Conservation (phyloP, 176 grass and related monocot genomes). For the Phoenix roebelenii region DNA sequence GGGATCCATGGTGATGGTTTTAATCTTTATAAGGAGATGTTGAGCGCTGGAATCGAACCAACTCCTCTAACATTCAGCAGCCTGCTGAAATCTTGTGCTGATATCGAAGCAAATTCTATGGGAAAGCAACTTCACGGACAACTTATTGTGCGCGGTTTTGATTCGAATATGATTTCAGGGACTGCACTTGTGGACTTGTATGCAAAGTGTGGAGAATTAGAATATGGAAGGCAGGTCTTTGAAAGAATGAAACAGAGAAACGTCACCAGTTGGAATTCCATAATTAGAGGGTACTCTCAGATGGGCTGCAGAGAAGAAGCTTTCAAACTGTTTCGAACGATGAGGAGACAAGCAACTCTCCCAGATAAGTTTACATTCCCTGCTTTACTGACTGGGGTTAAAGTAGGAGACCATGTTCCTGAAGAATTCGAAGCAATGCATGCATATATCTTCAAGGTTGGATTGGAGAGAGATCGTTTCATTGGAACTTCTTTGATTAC, state of each 20-base stretch:
- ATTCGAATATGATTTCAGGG: not conserved
- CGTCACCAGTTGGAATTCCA: constrained; percentile 28
- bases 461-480: constrained; percentile 30
- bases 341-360: constrained; percentile 18
- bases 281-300: constrained; percentile 32
- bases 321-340: constrained; percentile 18
- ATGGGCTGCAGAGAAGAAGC: constrained; percentile 14
- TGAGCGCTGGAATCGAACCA: not conserved
- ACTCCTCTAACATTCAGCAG: constrained; percentile 5
- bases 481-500: constrained; percentile 22
- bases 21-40: not conserved
- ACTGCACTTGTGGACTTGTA: not conserved
- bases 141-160: not conserved
- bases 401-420: not conserved
- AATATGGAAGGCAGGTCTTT: constrained; percentile 7
- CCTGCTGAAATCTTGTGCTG: constrained; percentile 3
- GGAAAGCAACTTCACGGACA: constrained; percentile 3
- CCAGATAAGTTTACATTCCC: constrained; percentile 35
- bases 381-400: constrained; percentile 22
- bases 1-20: not conserved
- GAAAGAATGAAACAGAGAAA: constrained; percentile 24
- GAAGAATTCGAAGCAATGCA: constrained; percentile 16
- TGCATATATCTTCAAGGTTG: constrained; percentile 26
- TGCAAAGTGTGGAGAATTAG: too few relatives aligned
- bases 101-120: not conserved